Conservation (phyloP, 2,329 filamentous ascomycete species). For the Neopestalotiopsis clavispora region DNA sequence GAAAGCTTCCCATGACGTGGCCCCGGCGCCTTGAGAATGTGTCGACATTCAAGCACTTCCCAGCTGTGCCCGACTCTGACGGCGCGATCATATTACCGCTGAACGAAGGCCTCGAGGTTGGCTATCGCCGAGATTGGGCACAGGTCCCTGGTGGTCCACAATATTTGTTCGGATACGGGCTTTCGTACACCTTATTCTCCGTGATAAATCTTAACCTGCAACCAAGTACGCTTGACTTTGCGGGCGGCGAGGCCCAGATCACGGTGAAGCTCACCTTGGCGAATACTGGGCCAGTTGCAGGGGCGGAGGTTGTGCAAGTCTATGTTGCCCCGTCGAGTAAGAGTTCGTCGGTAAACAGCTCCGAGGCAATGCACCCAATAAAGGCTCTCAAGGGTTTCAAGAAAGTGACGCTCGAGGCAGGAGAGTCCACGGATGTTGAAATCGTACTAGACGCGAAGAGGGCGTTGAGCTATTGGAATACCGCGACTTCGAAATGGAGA, state of each 20-base stretch:
- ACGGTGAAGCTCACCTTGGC: background rate
- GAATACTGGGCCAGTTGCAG: background rate
- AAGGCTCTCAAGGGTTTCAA: background rate
- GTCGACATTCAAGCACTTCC: background rate
- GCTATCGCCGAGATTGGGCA: background rate
- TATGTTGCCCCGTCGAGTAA: background rate
- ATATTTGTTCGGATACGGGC: background rate
- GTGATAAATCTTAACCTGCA: background rate
- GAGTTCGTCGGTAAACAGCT: background rate
- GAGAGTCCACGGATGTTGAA: background rate
- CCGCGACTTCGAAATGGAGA: background rate
- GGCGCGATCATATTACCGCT: background rate
- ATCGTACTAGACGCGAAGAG: background rate
- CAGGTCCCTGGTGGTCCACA: background rate
- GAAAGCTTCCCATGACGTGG: background rate
- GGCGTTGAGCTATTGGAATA: background rate
- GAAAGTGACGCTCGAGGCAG: background rate
- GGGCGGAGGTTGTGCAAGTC: background rate
- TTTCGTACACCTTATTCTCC: background rate
- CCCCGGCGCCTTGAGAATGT: background rate
- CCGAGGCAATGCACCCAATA: background rate
- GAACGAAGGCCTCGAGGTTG: background rate
- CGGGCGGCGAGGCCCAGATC: background rate
- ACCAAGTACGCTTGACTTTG: background rate
- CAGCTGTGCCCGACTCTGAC: background rate